Base-by-base conservation (phyloP, 768 basidiomycete genomes). In the Tylopilus sp. region DNA sequence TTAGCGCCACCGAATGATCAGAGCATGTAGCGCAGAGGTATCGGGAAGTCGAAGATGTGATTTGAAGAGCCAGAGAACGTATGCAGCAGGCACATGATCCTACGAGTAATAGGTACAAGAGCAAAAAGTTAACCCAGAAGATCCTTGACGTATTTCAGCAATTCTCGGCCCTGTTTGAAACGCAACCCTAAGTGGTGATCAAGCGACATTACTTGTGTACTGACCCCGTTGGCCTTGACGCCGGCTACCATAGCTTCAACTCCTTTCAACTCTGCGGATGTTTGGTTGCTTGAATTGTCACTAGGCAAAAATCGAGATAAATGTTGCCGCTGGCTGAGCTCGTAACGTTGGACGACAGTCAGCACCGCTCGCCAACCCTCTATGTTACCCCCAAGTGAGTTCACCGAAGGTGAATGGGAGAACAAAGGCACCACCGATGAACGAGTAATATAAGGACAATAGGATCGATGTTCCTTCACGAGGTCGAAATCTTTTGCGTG, bases 331-430 rank as follows among this genome's bases (percentile, higher is more conserved):
- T 83, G 79, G 9, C 78, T 77, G 64, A 83, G 72, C 6, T 85
- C 85, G 59, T 86, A 80, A 21, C 89, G 79, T 46, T 83, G 67
- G 17, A 89, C 73, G 21, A 87, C 78, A 7, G 78, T 78, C 52
- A 91, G 67, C n/a, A 88, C 82, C 11, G 89, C 89, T 31, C 84
- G 75, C 90, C 90, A 92, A 15, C 90, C 90, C 62, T 92, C 90
- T 22, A 85, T 49, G 40, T 50, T 57, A 8, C 40, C 58, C 31
- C 51, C 56, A 35, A 71, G 70, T 18, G 73, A 58, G 33, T 48
- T 46, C 44, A n/a, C 20, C 38, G 44, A 15, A 45, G 47, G 50
- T 12, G 58, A 62, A 13, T 60, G 62, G 11, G 81, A 77, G 9
- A 82, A 65, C 3, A 81, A 78, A 4, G 86, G 85, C 11, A 88